Evolutionary conservation across 805 yeast species (phyloP).

Genomic region (Geotrichum ghanense): DNA sequence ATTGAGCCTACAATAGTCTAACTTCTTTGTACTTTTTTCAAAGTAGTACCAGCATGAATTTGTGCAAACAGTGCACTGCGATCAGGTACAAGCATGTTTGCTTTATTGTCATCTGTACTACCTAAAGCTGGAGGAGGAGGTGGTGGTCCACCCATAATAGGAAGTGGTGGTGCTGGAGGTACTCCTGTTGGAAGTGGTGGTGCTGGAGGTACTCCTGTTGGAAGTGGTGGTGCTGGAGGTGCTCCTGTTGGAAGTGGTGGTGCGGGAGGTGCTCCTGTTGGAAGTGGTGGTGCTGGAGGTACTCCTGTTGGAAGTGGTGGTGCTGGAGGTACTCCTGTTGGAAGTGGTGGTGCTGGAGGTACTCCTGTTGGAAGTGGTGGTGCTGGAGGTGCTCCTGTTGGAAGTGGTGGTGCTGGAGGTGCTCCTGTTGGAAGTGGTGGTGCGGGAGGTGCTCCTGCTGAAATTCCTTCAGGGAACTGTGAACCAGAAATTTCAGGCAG

Average conservation of each 20-base stretch:
- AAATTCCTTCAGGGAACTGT: conserved; percentile 9
- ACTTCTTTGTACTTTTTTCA: conserved; percentile 20
- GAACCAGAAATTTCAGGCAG: conserved; percentile 10
- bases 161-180: conserved; percentile 26
- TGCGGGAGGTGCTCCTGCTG: conserved; percentile 21
- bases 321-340: conserved; percentile 23
- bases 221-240: conserved; percentile 34
- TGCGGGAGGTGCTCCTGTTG: conserved; percentile 24
- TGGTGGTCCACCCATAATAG: conserved; percentile 25
- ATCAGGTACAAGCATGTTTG: background rate
- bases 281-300: conserved; percentile 21
- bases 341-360: conserved; percentile 25
- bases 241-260: conserved; percentile 27
- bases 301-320: conserved; percentile 25
- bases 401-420: conserved; percentile 22
- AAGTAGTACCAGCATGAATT: conserved; percentile 23
- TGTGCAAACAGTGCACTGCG: conserved; percentile 21
- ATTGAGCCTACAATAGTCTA: no score
- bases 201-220: conserved; percentile 23
- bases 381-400: conserved; percentile 28
- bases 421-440: conserved; percentile 24
- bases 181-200: conserved; percentile 19
- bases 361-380: conserved; percentile 10
- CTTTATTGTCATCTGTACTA: background rate
- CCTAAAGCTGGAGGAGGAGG: conserved; percentile 8